These are phyloP conservation scores for Aspergillus ibericus DNA, from an alignment of 2,329 filamentous ascomycete genomes.

Conservation along the genomic window DNA sequence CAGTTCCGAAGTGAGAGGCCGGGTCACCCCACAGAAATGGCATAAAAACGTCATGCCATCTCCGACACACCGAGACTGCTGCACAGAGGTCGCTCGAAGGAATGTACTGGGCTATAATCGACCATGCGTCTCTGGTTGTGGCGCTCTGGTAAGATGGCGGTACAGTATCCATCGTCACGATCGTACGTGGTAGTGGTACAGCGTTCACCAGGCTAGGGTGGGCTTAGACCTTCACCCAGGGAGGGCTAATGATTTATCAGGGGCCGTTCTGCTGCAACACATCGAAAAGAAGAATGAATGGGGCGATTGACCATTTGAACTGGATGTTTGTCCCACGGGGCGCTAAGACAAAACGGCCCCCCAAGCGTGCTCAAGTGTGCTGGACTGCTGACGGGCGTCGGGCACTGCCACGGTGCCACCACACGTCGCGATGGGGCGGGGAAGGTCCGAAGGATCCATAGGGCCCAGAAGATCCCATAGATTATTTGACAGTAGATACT, in stretches of 20 bases:
- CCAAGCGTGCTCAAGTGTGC: not conserved
- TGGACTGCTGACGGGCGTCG: not conserved
- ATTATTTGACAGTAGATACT: not conserved
- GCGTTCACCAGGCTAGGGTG: not conserved
- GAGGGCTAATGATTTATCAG: not conserved
- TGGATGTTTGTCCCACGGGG: not conserved
- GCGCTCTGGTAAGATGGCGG: slow-evolving; percentile 62
- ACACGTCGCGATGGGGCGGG: slow-evolving; percentile 13
- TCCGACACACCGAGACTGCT: slow-evolving; percentile 55
- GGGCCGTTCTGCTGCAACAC: not conserved
- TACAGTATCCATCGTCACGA: slow-evolving; percentile 54
- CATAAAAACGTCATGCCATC: slow-evolving; percentile 60
- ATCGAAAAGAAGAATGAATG: not conserved
- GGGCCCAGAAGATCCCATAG: not conserved
- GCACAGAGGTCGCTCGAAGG: slow-evolving; percentile 58
- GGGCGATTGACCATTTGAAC: not conserved
- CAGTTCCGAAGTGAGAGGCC: slow-evolving; percentile 60
- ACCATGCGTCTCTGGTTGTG: slow-evolving; percentile 56
- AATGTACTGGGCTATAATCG: slow-evolving; percentile 58
- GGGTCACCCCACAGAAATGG: slow-evolving; percentile 64
- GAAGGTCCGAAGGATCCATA: not conserved
- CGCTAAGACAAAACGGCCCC: slow-evolving; percentile 4
- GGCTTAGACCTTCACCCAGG: not conserved
- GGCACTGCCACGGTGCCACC: slow-evolving; percentile 20
- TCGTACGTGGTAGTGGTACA: not conserved